Conservation (phyloP, 441 rosid species). For the Euphorbia corollata region DNA sequence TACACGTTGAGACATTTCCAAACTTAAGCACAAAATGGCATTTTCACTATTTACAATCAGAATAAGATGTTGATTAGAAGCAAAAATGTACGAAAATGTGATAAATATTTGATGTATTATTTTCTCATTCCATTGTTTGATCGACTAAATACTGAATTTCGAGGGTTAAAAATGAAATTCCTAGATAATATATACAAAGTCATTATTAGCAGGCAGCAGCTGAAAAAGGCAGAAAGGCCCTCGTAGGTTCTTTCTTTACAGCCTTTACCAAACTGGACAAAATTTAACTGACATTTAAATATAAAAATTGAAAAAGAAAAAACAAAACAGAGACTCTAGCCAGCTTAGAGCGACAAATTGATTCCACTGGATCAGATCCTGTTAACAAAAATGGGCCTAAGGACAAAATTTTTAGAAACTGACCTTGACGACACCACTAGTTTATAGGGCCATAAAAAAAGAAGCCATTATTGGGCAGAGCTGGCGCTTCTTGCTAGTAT, state of each 20-base stretch:
- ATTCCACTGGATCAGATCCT: not conserved
- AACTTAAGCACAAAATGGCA: no score
- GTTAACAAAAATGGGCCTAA: not conserved
- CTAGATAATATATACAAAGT: constrained; percentile 40
- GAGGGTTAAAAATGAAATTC: constrained; percentile 16
- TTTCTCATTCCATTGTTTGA: constrained; percentile 18
- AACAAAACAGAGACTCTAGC: no score
- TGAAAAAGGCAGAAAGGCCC: constrained; percentile 5
- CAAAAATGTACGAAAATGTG: not conserved
- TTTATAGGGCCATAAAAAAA: constrained; percentile 18
- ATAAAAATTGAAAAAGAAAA: not conserved
- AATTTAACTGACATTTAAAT: constrained; percentile 9
- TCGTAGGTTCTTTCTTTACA: constrained; percentile 26
- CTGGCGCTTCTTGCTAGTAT: constrained; percentile 25
- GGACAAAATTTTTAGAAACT: constrained; percentile 14
- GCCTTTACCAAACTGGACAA: constrained; percentile 26
- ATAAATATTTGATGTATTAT: constrained; percentile 23
- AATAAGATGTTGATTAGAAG: not conserved
- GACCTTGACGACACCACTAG: constrained; percentile 29
- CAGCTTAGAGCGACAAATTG: not conserved
- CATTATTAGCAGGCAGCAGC: constrained; percentile 18
- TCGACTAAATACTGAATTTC: constrained; percentile 15
- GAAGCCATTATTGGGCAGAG: constrained; percentile 34
- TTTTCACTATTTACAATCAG: not conserved
- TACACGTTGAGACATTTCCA: no score